These are phyloP conservation scores for Ophiocordyceps robertsii DNA, from an alignment of 2,329 filamentous ascomycete species.

Conservation along the genomic window DNA sequence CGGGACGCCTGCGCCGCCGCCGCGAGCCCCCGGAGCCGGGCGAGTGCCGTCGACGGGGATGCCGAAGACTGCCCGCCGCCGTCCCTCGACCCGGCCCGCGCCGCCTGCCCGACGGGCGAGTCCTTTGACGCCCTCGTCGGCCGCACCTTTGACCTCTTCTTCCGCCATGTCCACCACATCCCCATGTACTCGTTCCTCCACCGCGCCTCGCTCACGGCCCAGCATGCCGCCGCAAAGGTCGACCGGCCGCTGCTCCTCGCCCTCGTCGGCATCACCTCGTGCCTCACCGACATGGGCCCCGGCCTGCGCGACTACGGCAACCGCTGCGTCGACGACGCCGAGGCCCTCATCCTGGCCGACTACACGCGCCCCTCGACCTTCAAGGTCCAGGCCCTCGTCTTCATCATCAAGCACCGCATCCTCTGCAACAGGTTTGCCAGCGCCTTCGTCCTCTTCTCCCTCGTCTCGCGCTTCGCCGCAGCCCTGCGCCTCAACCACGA, in stretches of 20 bases:
- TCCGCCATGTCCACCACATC: conserved; percentile 45
- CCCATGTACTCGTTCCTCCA: conserved; percentile 46
- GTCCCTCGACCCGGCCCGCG: conserved; percentile 10
- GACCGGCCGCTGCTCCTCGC: conserved; percentile 40
- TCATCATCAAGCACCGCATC: conserved; percentile 30
- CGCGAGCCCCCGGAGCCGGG: too few relatives aligned
- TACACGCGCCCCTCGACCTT: conserved; percentile 42
- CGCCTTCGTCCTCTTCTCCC: conserved; percentile 29
- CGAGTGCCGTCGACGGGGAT: too few relatives aligned
- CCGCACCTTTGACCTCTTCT: conserved; percentile 42
- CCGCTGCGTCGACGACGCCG: conserved; percentile 41
- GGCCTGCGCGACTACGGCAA: conserved; percentile 38
- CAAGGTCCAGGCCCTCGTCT: conserved; percentile 34
- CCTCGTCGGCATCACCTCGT: conserved; percentile 40
- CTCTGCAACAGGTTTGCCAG: conserved; percentile 28
- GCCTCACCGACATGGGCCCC: conserved; percentile 40
- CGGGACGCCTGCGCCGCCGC: too few relatives aligned
- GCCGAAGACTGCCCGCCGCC: conserved; percentile 4
- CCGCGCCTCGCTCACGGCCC: conserved; percentile 45
- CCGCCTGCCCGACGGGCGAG: conserved; percentile 15
- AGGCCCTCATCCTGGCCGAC: conserved; percentile 36
- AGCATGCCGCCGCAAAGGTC: conserved; percentile 42
- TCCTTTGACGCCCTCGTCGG: conserved; percentile 28
- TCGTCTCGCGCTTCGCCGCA: conserved; percentile 28
- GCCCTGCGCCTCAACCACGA: conserved; percentile 30